Evolutionary conservation across 164 flowering plant genomes (phyloP).

Genomic region (Pachysandra terminalis): DNA sequence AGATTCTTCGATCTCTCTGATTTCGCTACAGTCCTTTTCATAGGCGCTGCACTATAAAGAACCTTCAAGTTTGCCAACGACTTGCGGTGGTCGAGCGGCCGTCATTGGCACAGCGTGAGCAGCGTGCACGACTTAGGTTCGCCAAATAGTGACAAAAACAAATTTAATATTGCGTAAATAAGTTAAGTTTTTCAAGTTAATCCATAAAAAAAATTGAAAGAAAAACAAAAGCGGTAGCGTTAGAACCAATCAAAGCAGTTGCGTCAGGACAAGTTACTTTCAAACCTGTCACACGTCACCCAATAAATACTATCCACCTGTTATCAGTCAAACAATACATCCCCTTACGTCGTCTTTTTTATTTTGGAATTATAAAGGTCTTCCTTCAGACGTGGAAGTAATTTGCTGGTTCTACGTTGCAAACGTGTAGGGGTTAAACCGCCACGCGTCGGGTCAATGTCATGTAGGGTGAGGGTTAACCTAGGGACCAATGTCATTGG

Average conservation of each 20-base stretch:
- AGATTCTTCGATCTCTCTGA: no score
- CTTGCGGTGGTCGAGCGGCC: neutral
- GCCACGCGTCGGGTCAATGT: no score
- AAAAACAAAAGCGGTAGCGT: neutral
- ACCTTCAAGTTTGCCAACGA: no score
- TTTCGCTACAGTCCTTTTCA: no score
- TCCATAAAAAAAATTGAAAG: no score
- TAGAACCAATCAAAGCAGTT: neutral
- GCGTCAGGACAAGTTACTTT: neutral
- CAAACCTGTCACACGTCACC: neutral
- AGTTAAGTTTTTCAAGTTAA: no score
- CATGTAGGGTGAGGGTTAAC: no score
- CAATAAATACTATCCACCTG: neutral
- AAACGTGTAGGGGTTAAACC: neutral
- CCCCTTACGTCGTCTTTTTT: neutral
- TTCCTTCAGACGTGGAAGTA: neutral
- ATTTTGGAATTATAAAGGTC: neutral
- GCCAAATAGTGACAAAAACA: constrained; percentile 6
- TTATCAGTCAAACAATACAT: neutral
- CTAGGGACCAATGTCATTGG: no score
- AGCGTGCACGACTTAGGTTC: constrained; percentile 6
- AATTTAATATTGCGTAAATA: neutral
- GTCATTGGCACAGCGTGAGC: neutral
- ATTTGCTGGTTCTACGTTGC: neutral
- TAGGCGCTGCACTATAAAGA: no score